Conservation (phyloP, 805 yeast genomes). For the Candida chilensis region DNA sequence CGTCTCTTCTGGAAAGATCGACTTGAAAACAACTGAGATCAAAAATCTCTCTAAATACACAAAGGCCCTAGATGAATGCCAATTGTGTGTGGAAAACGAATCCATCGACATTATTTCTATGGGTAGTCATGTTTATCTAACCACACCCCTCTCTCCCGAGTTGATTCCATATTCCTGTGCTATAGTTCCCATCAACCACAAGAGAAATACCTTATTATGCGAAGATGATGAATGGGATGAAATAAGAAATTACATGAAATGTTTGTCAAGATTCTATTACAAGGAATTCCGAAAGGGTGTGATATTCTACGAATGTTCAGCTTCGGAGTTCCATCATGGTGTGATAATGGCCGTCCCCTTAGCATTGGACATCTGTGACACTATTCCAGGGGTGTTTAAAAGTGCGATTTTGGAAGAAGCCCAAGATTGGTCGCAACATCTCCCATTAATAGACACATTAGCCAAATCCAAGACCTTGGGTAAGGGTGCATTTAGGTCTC, state of each 20-base stretch:
- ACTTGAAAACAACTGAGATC: slow-evolving; percentile 15
- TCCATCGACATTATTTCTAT: slow-evolving; percentile 14
- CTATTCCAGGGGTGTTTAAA: slow-evolving; percentile 29
- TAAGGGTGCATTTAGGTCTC: slow-evolving; percentile 14
- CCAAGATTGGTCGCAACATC: slow-evolving; percentile 27
- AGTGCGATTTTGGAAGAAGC: slow-evolving; percentile 25
- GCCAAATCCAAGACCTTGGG: slow-evolving; percentile 9
- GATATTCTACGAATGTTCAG: slow-evolving; percentile 36
- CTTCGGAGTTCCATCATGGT: slow-evolving; percentile 21
- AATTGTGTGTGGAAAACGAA: slow-evolving; percentile 21
- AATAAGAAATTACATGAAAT: slow-evolving; percentile 28
- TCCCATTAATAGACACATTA: slow-evolving; percentile 26
- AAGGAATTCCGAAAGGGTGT: slow-evolving; percentile 18
- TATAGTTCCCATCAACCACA: slow-evolving; percentile 33
- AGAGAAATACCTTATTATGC: slow-evolving; percentile 25
- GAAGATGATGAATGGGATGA: slow-evolving; percentile 35
- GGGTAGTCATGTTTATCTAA: slow-evolving; percentile 24
- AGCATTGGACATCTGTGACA: slow-evolving; percentile 15
- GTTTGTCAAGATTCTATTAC: slow-evolving; percentile 29
- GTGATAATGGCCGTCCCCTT: slow-evolving; percentile 34
- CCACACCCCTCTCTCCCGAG: slow-evolving; percentile 30
- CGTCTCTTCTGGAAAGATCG: slow-evolving; percentile 14
- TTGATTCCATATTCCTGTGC: slow-evolving; percentile 19
- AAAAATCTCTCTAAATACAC: slow-evolving; percentile 13
- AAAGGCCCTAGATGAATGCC: slow-evolving; percentile 21